Evolutionary conservation across 768 basidiomycete species (phyloP).

Genomic region (Boletus sp.): DNA sequence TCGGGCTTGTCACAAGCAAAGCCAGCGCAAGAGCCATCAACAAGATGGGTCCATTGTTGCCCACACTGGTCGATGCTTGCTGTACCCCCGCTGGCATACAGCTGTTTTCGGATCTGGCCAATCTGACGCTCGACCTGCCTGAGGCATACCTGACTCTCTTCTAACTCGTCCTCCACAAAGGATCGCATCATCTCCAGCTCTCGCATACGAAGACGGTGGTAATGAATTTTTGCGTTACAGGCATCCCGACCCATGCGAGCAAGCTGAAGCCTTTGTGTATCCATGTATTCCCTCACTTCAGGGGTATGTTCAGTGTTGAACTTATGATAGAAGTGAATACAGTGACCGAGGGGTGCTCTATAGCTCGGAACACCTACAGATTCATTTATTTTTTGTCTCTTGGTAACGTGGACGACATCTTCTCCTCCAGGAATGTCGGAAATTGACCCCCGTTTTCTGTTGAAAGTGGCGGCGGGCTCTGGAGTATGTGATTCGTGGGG

Average conservation of each 20-base stretch:
- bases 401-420: too few species aligned
- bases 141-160: not conserved
- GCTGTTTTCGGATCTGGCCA: not conserved
- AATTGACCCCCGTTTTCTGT: too few species aligned
- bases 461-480: too few species aligned
- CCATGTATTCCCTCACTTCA: not conserved
- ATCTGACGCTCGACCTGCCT: not conserved
- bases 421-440: too few species aligned
- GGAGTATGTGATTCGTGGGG: too few species aligned
- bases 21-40: too few species aligned
- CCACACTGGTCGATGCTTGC: not conserved
- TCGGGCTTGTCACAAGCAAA: too few species aligned
- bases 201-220: not conserved
- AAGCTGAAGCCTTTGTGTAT: not conserved
- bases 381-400: too few species aligned
- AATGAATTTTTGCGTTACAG: not conserved
- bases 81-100: not conserved
- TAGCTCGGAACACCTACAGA: too few species aligned
- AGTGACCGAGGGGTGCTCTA: not conserved
- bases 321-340: not conserved
- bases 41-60: not conserved
- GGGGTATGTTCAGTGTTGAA: not conserved
- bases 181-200: not conserved
- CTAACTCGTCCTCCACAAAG: not conserved
- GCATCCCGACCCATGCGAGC: not conserved